Base-by-base conservation (phyloP, 768 basidiomycete species). In the Trametes maxima region DNA sequence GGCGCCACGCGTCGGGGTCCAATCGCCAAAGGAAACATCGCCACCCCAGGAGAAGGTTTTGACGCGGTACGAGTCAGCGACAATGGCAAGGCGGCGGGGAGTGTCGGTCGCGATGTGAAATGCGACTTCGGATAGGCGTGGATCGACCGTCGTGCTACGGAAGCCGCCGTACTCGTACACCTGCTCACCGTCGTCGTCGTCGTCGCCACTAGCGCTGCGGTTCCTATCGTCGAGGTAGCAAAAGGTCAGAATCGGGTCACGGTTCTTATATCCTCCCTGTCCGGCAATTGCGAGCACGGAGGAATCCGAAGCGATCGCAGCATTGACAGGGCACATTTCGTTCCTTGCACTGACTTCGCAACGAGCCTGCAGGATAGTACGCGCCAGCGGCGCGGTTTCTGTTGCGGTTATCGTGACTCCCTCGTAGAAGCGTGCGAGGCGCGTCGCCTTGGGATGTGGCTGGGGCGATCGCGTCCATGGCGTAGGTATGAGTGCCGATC, bases 1-100 rank as follows among this genome's bases (percentile, higher is more conserved):
- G 21, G 50, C 33, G 10, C 73, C 68, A 1, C 66, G 54, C 16
- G 56, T 0, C 0, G 43, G 54, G 17, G 45, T 37, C 24, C 53
- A 44, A 45, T 33, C 44, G 21, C 25, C 21, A 21, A 57, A 52
- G 21, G 48, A 47, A 8, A 58, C 54, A 12, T 58, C 62, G n/a
- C 56, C 44, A 51, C 54, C 70, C 73, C 74, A 77, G 5, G 54
- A 57, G 64, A 73, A 81, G 0, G 76, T 73, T 63, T 79, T 80
- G 63, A 80, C 62, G 10, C 78, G 65, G 16, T 64, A 47, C 3
- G 25, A 33, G 51, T 80, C 79, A 2, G 70, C 78, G 1, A 70
- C 70, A 54, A 76, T 75, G 0, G 78, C 65, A 11, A 80, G 72
- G 40, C 69, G 33, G 35, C 43, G 44, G 3, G 54, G 37, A 5